phyloP scores from a whole-genome alignment of 1,284 basidiomycete genomes.

The Trichosporon ovoides region DNA sequence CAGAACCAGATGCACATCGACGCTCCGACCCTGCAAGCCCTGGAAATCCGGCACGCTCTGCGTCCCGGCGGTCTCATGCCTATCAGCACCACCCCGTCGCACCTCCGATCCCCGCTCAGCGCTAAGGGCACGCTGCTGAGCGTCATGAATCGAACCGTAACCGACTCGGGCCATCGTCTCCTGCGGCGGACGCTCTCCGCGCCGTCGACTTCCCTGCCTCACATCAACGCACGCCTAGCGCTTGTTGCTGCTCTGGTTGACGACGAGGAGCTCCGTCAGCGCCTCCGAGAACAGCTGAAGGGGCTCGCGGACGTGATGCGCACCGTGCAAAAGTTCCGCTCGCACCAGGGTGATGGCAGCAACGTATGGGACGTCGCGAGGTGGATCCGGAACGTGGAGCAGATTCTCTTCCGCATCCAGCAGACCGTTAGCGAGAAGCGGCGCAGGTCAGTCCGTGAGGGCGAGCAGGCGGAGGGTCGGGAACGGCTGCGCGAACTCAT shows the following conservation, averaged over 20 bases:
- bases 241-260: slow-evolving; percentile 70
- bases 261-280: slow-evolving; percentile 62
- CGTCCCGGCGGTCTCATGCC: slow-evolving; percentile 60
- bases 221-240: slow-evolving; percentile 70
- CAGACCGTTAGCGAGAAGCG: slow-evolving; percentile 10
- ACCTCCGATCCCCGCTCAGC: slow-evolving; percentile 11
- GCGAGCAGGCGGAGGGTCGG: slow-evolving; percentile 15
- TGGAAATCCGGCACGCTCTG: slow-evolving; percentile 76
- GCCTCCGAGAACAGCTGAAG: slow-evolving; percentile 59
- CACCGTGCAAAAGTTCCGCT: slow-evolving; percentile 70
- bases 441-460: not conserved
- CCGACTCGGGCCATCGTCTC: slow-evolving; percentile 71
- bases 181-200: slow-evolving; percentile 51
- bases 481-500: slow-evolving; percentile 52
- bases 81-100: not conserved
- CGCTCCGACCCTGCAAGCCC: slow-evolving; percentile 77
- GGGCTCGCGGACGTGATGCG: slow-evolving; percentile 68
- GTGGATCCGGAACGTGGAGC: slow-evolving; percentile 34
- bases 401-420: slow-evolving; percentile 25
- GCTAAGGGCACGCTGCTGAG: slow-evolving; percentile 63
- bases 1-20: slow-evolving; percentile 79
- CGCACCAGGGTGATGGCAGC: slow-evolving; percentile 61
- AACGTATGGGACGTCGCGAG: slow-evolving; percentile 49
- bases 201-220: slow-evolving; percentile 68
- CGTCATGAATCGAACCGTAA: slow-evolving; percentile 71